Percentiles rank a stretch among this genome's conserved stretches.
These are phyloP conservation scores for Skeletonema menzelii DNA, from an alignment of 108 stramenopile species.

Conservation along the genomic window DNA sequence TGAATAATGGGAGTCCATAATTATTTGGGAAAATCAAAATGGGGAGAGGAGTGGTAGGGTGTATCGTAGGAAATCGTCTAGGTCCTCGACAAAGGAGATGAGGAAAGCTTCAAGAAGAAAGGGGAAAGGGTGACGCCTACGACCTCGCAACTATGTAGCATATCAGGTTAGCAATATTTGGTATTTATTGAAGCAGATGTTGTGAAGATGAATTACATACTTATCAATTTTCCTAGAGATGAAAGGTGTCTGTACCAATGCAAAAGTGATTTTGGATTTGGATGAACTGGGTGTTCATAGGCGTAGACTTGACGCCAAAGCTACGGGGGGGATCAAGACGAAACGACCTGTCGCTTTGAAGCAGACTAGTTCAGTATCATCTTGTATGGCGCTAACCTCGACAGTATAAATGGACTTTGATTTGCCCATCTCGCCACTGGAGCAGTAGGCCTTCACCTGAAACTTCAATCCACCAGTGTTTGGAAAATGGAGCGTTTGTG, in stretches of 20 bases:
- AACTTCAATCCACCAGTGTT: slow-evolving; percentile 17
- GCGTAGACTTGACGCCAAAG: background rate
- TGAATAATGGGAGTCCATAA: background rate
- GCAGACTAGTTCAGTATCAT: slow-evolving; percentile 1
- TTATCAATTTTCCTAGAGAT: too few relatives aligned
- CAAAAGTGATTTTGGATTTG: background rate
- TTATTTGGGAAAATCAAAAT: background rate
- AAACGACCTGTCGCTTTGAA: slow-evolving; percentile 28
- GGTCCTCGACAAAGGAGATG: background rate
- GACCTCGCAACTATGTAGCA: too few relatives aligned
- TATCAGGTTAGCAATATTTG: too few relatives aligned
- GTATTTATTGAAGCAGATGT: too few relatives aligned
- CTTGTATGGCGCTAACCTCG: slow-evolving; percentile 13
- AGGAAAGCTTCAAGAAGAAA: too few relatives aligned
- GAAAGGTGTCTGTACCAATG: too few relatives aligned
- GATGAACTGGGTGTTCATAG: background rate
- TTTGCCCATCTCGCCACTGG: slow-evolving; percentile 19
- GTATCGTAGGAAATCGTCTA: background rate
- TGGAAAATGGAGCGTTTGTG: slow-evolving; percentile 23
- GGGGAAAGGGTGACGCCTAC: too few relatives aligned
- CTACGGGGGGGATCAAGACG: background rate
- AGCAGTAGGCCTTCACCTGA: slow-evolving; percentile 23
- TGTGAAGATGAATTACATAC: too few relatives aligned
- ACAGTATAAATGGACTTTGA: slow-evolving; percentile 18
- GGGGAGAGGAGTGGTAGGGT: background rate